phyloP scores from a whole-genome alignment of 2,329 filamentous ascomycete species.

The Balansia obtecta region DNA sequence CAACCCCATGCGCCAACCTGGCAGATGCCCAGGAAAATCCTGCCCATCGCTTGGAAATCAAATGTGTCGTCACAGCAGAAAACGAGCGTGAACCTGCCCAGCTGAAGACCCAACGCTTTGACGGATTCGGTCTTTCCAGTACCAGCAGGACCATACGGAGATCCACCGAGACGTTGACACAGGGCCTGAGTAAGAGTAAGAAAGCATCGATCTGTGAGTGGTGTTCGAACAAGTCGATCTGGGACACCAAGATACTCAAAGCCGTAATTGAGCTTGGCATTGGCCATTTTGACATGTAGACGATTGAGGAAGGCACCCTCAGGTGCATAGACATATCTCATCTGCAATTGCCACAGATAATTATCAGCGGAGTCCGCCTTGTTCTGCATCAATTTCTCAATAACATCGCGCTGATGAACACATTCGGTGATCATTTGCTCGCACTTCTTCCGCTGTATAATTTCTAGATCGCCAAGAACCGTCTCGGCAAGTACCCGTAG shows the following conservation, averaged over 20 bases:
- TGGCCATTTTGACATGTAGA: constrained; percentile 90
- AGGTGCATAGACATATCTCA: constrained; percentile 84
- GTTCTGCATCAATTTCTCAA: constrained; percentile 69
- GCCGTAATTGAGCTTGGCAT: constrained; percentile 87
- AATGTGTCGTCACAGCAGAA: constrained; percentile 99
- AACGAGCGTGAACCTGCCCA: constrained; percentile 94
- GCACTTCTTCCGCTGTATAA: constrained; percentile 87
- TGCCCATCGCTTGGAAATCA: constrained; percentile 98
- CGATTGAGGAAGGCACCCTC: constrained; percentile 74
- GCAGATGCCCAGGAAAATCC: constrained; percentile 97
- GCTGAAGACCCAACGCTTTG: constrained; percentile 90
- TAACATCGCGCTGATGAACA: constrained; percentile 90
- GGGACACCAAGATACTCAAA: constrained; percentile 97
- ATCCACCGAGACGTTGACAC: constrained; percentile 88
- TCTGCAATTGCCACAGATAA: constrained; percentile 88
- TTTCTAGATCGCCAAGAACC: constrained; percentile 78
- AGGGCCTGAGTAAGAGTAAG: constrained; percentile 92
- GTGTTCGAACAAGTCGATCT: constrained; percentile 90
- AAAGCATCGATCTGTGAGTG: constrained; percentile 96
- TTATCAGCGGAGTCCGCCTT: constrained; percentile 67
- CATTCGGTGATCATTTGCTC: constrained; percentile 98
- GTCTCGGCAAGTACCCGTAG: constrained; percentile 77
- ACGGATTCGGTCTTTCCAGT: constrained; percentile 99
- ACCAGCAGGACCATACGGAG: constrained; percentile 91
- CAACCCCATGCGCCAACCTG: constrained; percentile 99